Evolutionary conservation across 768 basidiomycete genomes (phyloP).

Genomic region (Suillus paluster): DNA sequence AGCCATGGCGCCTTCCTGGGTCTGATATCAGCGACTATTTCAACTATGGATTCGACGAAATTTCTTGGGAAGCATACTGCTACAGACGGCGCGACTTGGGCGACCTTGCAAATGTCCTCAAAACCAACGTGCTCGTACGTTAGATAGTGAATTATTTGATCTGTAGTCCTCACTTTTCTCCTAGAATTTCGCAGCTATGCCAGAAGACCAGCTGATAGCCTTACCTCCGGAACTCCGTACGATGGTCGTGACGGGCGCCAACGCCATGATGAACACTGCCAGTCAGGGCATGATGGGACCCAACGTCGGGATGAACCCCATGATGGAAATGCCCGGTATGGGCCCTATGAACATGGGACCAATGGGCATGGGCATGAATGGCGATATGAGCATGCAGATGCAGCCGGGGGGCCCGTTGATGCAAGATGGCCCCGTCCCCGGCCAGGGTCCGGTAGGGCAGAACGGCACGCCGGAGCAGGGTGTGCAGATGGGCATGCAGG

Average conservation of each 20-base stretch:
- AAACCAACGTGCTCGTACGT: conserved; percentile 82
- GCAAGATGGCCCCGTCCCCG: conserved; percentile 49
- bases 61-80: conserved; percentile 93
- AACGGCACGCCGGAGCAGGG: conserved; percentile 44
- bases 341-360: conserved; percentile 55
- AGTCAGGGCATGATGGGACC: conserved; percentile 54
- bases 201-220: conserved; percentile 77
- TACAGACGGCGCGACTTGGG: conserved; percentile 82
- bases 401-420: conserved; percentile 56
- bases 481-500: conserved; percentile 46
- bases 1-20: conserved; percentile 91
- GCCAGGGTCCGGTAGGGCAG: conserved; percentile 37
- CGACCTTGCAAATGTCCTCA: conserved; percentile 78
- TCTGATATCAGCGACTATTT: conserved; percentile 97
- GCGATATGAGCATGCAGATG: conserved; percentile 65
- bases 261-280: conserved; percentile 71
- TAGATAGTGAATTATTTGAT: not conserved
- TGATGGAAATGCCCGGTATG: conserved; percentile 83
- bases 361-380: conserved; percentile 63
- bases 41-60: conserved; percentile 98
- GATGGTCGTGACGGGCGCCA: conserved; percentile 86
- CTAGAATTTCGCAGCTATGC: conserved; percentile 82
- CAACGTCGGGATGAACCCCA: conserved; percentile 57
- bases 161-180: conserved; percentile 13
- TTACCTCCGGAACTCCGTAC: conserved; percentile 82